Conservation (phyloP, 2,329 filamentous ascomycete genomes). For the Coccinonectria pachysandricola region DNA sequence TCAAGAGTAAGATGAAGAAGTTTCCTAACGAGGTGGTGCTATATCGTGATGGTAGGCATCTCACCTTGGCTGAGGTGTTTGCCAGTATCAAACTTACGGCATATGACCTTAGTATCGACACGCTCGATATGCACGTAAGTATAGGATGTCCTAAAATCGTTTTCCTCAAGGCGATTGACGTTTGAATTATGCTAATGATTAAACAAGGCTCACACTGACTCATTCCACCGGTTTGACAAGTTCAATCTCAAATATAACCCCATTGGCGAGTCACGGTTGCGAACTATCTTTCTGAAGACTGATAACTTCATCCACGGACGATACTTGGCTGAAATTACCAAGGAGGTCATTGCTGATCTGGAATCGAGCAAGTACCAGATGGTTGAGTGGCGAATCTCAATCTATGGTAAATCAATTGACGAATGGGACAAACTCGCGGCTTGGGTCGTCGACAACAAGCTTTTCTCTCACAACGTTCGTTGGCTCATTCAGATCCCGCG, state of each 20-base stretch:
- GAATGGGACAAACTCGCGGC: conserved; percentile 97
- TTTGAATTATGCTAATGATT: conserved; percentile 2
- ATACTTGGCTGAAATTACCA: conserved; percentile 94
- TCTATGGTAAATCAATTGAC: conserved; percentile 83
- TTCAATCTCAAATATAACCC: conserved; percentile 99
- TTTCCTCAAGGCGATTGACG: background rate
- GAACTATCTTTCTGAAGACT: conserved; percentile 98
- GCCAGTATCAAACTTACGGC: conserved; percentile 95
- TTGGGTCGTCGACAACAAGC: conserved; percentile 96
- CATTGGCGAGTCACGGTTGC: conserved; percentile 83
- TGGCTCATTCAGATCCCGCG: conserved; percentile 96
- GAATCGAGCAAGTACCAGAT: conserved; percentile 99
- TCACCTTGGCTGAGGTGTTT: conserved; percentile 89
- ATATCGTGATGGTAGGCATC: conserved; percentile 80
- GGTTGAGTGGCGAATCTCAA: conserved; percentile 97
- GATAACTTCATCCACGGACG: conserved; percentile 96
- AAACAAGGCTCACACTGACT: conserved; percentile 74
- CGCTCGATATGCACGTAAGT: conserved; percentile 92
- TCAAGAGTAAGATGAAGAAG: conserved; percentile 99
- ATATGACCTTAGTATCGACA: conserved; percentile 96
- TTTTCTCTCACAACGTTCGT: conserved; percentile 94
- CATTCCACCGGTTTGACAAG: conserved; percentile 98
- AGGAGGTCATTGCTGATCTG: conserved; percentile 92
- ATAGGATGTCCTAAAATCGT: background rate
- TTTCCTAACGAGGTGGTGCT: conserved; percentile 88